Base-by-base conservation (phyloP, 768 basidiomycete genomes). In the Hydnomerulius pinastri region DNA sequence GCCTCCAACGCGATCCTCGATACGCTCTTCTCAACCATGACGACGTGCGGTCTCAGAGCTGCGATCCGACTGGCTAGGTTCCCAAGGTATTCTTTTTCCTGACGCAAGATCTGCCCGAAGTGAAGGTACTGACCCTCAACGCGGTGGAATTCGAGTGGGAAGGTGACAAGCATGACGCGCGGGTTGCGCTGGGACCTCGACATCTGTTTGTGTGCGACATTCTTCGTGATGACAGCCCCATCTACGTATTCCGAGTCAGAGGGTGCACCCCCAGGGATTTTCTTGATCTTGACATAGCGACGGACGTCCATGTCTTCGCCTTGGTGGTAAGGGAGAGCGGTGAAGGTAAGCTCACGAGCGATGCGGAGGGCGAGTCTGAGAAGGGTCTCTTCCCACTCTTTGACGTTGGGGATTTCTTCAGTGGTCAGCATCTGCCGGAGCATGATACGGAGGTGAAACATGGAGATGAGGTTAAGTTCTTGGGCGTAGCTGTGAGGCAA, bases 211-310 rank as follows among this genome's bases (percentile, higher is more conserved):
- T 98, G 95, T 2, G 94, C 91, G 8, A 98, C 87, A 60, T 98
- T 98, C 77, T 99, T 98, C 15, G 96, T 95, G 61, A 98, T 97
- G 49, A 98, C 93, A 4, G 89, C 91, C 11, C 97, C 97, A 47
- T 93, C 90, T 38, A 99, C 92, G 65, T 94, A 98, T 73, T 99
- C 97, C 4, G 93, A 97, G 67, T 99, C 92, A 23, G 76, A 80
- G 17, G 96, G 94, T 30, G 81, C 75, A 4, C 97, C 97, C 20
- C 97, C 97, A 0, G 97, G 96, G 13, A 98, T 88, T 71, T 96
- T 96, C 76, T 99, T 98, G 70, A 98, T 95, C 73, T 98, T 98
- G 40, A 98, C 93, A 59, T 96, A 97, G 32, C 87, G 82, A 27
- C 96, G 78, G 20, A 97, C 87, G 67, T 98, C 97, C 85, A 98